A percentile compares a stretch with the other conserved stretches of the same genome.
Conservation (phyloP, 108 stramenopile species). For the Schizochytrium sp. region DNA sequence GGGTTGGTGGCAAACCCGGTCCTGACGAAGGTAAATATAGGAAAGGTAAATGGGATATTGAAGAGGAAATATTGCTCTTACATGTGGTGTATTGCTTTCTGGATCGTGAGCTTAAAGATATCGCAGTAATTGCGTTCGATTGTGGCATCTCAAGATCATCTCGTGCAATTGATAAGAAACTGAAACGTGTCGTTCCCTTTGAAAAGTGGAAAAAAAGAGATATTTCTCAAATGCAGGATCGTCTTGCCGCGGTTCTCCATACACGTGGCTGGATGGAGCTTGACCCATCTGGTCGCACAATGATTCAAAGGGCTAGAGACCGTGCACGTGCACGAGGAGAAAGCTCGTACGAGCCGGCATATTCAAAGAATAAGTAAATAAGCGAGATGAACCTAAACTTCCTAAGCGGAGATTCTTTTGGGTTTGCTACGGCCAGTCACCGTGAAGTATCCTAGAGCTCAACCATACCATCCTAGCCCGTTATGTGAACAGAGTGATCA, state of each 20-base stretch:
- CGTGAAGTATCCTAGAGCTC: no score
- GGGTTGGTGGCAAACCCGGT: neutral
- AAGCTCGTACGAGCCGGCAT: constrained; percentile 31
- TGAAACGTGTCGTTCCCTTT: constrained; percentile 45
- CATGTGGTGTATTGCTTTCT: constrained; percentile 50
- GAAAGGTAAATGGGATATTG: constrained; percentile 44
- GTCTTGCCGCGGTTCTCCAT: neutral
- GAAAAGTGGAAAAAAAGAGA: constrained; percentile 53
- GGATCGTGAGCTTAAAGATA: constrained; percentile 36
- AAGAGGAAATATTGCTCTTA: neutral
- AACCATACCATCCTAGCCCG: no score
- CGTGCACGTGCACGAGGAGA: neutral
- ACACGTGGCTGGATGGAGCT: neutral
- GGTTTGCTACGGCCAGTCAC: no score
- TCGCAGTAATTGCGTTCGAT: constrained; percentile 2
- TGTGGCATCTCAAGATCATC: constrained; percentile 1
- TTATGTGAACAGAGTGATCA: no score
- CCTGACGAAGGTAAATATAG: constrained; percentile 25
- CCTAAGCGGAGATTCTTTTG: neutral
- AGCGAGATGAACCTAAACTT: neutral
- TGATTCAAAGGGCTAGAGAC: neutral
- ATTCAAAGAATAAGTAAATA: neutral
- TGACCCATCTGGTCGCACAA: neutral
- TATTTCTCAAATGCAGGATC: constrained; percentile 1
- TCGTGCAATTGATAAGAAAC: constrained; percentile 45